Base-by-base conservation (phyloP, 2,329 filamentous ascomycete genomes). In the Sclerotinia trifoliorum region DNA sequence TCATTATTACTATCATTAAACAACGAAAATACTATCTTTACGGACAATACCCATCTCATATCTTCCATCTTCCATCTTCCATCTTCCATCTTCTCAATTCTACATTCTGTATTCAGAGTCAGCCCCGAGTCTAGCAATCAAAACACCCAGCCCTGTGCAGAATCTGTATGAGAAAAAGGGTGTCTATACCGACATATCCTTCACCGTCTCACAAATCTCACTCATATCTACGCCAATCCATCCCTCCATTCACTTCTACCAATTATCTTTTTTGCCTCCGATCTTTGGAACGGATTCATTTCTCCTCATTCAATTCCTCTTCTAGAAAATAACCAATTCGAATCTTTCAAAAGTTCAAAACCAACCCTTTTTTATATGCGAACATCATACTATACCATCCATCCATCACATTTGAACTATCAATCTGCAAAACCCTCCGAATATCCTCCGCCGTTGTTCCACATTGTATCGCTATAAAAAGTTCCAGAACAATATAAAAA, bases 131-230 rank as follows among this genome's bases (percentile, higher is more conserved):
- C 52, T 21, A 29, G 29, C 49, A 17, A 56, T 56, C 49, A 29
- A 56, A n/a, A 46, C 19, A 21, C 21, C 48, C n/a, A 44, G 32
- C 62, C 51, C 26, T 44, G 42, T 54, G 24, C 26, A 32, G 39
- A 51, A 49, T 49, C 46, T 62, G 17, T 19, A 58, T 26, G 24
- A 26, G 44, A 35, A n/a, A 32, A n/a, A 35, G 52, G 29, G 29
- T 13, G 39, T 51, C 39, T 21, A 58, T 65, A 61, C 55, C 8
- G 17, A 42, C 49, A 63, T 42, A 67, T 62, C 64, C 54, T 66
- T 66, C 64, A 66, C 64, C 65, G 57, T 67, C 65, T 67, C 65
- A 67, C 48, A 26, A 44, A 39, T 56, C 62, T 55, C 57, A 61
- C 57, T 61, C 57, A 48, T 35, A 56, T 62, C 42, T 29, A 64